These are phyloP conservation scores for Mycena albidolilacea DNA, from an alignment of 768 basidiomycete genomes.

Conservation along the genomic window DNA sequence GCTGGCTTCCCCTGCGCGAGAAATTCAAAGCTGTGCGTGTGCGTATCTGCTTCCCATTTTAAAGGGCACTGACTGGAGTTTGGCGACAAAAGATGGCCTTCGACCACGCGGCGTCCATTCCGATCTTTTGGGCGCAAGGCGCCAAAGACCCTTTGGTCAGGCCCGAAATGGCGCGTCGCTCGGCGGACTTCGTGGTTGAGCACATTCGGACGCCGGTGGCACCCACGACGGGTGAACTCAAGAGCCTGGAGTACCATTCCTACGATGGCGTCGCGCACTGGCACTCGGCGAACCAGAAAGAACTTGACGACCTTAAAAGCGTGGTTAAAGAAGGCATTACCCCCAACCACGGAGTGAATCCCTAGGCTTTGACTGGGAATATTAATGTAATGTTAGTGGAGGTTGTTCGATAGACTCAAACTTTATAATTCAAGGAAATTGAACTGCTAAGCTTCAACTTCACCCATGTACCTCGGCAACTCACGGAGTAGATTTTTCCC, in stretches of 20 bases:
- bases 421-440: no score
- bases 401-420: no score
- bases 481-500: neutral
- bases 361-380: neutral
- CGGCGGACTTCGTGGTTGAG: conserved; percentile 69
- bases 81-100: conserved; percentile 67
- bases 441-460: no score
- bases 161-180: conserved; percentile 65
- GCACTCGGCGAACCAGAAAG: conserved; percentile 76
- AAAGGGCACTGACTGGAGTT: no score
- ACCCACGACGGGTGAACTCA: conserved; percentile 54
- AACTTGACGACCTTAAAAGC: conserved; percentile 76
- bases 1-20: conserved; percentile 80
- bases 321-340: conserved; percentile 76
- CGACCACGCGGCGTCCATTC: conserved; percentile 70
- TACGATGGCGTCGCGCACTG: conserved; percentile 81
- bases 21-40: conserved; percentile 75
- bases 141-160: conserved; percentile 81
- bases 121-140: conserved; percentile 93
- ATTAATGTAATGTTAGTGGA: conserved; percentile 18
- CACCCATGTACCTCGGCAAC: no score
- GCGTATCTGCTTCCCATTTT: no score
- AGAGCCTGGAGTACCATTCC: conserved; percentile 76
- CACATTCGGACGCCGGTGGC: conserved; percentile 66
- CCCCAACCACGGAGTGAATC: conserved; percentile 43